Evolutionary conservation across 2,329 filamentous ascomycete species (phyloP).

Genomic region (Pseudopyricularia cyperi): DNA sequence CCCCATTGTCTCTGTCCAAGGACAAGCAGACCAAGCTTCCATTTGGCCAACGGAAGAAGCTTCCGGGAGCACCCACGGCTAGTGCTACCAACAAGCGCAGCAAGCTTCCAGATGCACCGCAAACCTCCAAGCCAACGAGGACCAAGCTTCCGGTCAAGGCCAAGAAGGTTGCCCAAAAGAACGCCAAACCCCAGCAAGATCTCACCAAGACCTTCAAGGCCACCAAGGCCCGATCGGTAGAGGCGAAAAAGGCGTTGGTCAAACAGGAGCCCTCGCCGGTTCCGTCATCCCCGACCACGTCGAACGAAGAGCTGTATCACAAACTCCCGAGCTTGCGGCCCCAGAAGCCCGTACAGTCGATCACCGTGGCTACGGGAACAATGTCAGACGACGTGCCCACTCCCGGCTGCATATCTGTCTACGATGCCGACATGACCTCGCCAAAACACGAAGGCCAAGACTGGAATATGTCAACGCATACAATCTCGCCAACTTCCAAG

Average conservation of each 20-base stretch:
- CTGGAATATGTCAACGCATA: slow-evolving; percentile 10
- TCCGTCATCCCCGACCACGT: slow-evolving; percentile 6
- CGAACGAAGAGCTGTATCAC: background rate
- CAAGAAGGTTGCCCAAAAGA: slow-evolving; percentile 11
- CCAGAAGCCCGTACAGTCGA: background rate
- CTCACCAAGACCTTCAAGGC: slow-evolving; percentile 30
- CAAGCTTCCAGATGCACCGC: slow-evolving; percentile 10
- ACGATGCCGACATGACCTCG: background rate
- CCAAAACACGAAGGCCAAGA: background rate
- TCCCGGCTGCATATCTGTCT: background rate
- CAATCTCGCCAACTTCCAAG: slow-evolving; percentile 27
- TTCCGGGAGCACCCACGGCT: slow-evolving; percentile 13
- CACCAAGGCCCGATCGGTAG: slow-evolving; percentile 22
- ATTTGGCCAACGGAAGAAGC: slow-evolving; percentile 17
- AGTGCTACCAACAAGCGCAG: slow-evolving; percentile 16
- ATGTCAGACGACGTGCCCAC: background rate
- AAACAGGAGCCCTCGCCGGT: slow-evolving; percentile 7
- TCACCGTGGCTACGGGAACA: background rate
- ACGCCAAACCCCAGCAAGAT: too few relatives aligned
- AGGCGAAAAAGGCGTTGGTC: background rate
- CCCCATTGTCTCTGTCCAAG: slow-evolving; percentile 15
- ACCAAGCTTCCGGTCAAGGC: background rate
- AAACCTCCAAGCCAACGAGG: background rate
- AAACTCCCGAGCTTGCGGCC: slow-evolving; percentile 1
- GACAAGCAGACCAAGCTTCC: slow-evolving; percentile 38